Evolutionary conservation across 257 asterid genomes (phyloP).

Genomic region (Solanum sitiens): DNA sequence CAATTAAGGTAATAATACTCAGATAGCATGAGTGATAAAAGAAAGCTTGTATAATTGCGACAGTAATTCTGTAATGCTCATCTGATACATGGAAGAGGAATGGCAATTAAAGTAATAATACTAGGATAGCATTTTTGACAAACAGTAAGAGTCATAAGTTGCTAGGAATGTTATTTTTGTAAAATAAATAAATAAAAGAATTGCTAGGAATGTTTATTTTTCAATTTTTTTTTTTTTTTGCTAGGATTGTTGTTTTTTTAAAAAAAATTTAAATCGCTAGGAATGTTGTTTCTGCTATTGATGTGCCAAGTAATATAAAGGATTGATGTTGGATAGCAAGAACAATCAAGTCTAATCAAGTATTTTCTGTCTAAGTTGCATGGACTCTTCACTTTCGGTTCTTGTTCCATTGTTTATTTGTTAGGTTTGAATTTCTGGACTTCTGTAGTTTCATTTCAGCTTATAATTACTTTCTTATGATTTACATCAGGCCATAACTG

Average conservation of each 20-base stretch:
- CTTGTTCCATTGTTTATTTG: conserved; percentile 5
- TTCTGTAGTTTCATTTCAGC: conserved; percentile 11
- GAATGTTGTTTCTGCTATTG: neutral
- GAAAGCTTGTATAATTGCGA: neutral
- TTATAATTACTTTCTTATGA: conserved; percentile 8
- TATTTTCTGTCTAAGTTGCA: neutral
- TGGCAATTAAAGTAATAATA: neutral
- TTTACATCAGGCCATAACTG: conserved; percentile 63
- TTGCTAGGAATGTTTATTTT: neutral
- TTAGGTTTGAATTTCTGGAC: conserved; percentile 1
- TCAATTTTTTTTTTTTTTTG: neutral
- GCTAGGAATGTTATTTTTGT: neutral
- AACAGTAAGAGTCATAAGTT: neutral
- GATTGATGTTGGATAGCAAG: neutral
- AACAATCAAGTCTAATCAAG: neutral
- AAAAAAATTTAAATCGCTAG: neutral
- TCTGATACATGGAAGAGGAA: neutral
- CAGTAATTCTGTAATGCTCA: neutral
- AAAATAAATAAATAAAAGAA: too few species aligned
- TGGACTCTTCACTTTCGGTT: neutral
- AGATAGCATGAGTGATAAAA: neutral
- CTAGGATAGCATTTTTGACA: neutral
- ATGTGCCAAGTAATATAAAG: neutral
- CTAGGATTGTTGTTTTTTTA: neutral
- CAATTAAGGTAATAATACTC: neutral